Base-by-base conservation (phyloP, 1,284 basidiomycete species). In the Pisolithus thermaeus region DNA sequence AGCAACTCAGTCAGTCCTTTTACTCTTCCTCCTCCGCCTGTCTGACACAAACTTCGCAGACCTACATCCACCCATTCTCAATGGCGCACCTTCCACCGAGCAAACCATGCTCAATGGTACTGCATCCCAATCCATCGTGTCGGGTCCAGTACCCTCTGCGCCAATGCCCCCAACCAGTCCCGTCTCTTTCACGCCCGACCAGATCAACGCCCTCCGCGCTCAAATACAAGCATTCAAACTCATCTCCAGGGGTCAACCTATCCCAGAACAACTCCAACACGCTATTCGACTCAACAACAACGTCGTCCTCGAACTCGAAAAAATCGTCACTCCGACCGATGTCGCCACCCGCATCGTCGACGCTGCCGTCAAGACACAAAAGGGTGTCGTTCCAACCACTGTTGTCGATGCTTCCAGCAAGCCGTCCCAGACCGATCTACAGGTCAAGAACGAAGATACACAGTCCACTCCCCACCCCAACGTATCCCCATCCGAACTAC, bases 211-310 rank as follows among this genome's bases (percentile, higher is more conserved):
- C 25, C 81, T 98, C 38, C 83, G 90, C 49, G 83, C 88, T 0
- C 96, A 99, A 66, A 92, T 98, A 43, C 80, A 87, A 52, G 92
- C 95, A 0, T 97, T 89, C 75, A 92, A 92, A 65, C 81, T 88
- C 54, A 79, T 98, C 55, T 77, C 79, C 20, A 83, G 86, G 25
- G 91, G 92, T 47, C 69, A 87, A 36, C 86, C 94, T 4, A 76
- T 98, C 38, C 91, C 96, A 14, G 80, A 89, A 3, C 72, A 82
- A 56, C 67, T 98, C 22, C 90, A 92, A 59, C 80, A 87, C 52
- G 88, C 90, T 9, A 84, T 96, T 47, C 80, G 79, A 18, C 74
- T 81, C 12, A 78, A 80, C 44, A 83, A 79, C 57, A 74, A 73
- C 36, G 75, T 79, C 49, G 73, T 81, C 12, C 70, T 75, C 12